Percentiles rank a stretch among this genome's conserved stretches.
Evolutionary conservation across 169 alveolate genomes (phyloP).

Genomic region (Cyclospora cayetanensis): DNA sequence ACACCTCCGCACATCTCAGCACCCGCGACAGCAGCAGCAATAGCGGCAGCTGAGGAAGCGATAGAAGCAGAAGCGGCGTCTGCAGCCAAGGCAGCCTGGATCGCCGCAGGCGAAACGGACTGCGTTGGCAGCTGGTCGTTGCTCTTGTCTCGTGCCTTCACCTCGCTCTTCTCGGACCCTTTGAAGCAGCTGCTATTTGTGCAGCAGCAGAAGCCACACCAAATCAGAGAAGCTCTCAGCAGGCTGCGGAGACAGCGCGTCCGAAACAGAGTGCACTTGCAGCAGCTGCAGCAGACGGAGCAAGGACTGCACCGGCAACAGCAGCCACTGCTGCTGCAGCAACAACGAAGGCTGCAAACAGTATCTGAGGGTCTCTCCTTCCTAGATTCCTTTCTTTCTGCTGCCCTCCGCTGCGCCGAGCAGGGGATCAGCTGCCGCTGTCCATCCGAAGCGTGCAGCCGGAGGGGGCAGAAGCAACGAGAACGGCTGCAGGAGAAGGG

Average conservation of each 20-base stretch:
- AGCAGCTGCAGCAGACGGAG: slow-evolving; percentile 22
- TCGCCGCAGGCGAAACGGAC: slow-evolving; percentile 34
- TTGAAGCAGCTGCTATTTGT: slow-evolving; percentile 54
- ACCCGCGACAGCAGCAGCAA: background rate
- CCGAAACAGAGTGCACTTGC: background rate
- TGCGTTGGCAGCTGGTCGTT: slow-evolving; percentile 17
- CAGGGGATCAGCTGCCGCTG: slow-evolving; percentile 53
- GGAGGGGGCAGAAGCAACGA: background rate
- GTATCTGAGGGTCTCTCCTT: background rate
- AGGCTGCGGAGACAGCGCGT: slow-evolving; percentile 30
- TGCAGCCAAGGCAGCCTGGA: slow-evolving; percentile 40
- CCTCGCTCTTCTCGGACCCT: slow-evolving; percentile 4
- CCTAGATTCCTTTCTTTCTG: slow-evolving; percentile 11
- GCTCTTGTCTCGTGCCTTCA: slow-evolving; percentile 9
- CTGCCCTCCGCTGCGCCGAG: slow-evolving; percentile 16
- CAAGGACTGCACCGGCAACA: background rate
- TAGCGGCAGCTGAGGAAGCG: background rate
- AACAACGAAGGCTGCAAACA: slow-evolving; percentile 1
- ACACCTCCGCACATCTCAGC: background rate
- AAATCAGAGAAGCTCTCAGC: slow-evolving; percentile 9
- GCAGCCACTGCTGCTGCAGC: background rate
- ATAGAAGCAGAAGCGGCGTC: slow-evolving; percentile 7
- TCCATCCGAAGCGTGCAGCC: slow-evolving; percentile 19
- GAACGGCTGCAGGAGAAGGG: background rate
- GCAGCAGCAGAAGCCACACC: slow-evolving; percentile 50